These are phyloP conservation scores for Alternaria longipes DNA, from an alignment of 2,329 filamentous ascomycete species.

Conservation along the genomic window DNA sequence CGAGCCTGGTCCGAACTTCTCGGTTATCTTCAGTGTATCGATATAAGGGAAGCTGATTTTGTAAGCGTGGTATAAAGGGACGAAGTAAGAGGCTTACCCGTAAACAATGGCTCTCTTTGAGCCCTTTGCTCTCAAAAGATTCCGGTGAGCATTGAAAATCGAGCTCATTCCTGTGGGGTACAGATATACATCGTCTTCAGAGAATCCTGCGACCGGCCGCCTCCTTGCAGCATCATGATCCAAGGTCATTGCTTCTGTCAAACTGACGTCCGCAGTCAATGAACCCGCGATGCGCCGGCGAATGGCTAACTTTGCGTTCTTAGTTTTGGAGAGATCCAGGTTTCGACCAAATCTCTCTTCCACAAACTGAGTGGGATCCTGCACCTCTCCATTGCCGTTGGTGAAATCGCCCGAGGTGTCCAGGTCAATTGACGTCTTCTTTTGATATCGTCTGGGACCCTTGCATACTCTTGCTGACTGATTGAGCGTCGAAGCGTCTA, in stretches of 20 bases:
- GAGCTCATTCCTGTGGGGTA: constrained; percentile 93
- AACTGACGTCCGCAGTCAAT: constrained; percentile 75
- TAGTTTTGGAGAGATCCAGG: constrained; percentile 78
- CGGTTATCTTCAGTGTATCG: constrained; percentile 91
- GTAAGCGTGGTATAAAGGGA: constrained; percentile 9
- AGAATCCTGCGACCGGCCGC: constrained; percentile 67
- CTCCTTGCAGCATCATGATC: constrained; percentile 54
- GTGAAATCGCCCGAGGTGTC: constrained; percentile 22
- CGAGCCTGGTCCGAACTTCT: constrained; percentile 93
- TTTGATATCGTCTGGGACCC: constrained; percentile 83
- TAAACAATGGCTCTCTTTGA: constrained; percentile 83
- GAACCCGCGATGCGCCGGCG: constrained; percentile 88
- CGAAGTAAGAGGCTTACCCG: constrained; percentile 59
- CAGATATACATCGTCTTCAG: constrained; percentile 87
- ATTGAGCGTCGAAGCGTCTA: constrained; percentile 56
- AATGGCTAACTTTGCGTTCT: constrained; percentile 86
- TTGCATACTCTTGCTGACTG: constrained; percentile 61
- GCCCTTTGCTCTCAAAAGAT: constrained; percentile 71
- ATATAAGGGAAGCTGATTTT: constrained; percentile 82
- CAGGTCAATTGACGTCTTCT: constrained; percentile 63
- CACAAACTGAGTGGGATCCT: constrained; percentile 82
- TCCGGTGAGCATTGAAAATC: constrained; percentile 87
- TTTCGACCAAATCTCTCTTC: constrained; percentile 96
- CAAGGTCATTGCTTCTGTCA: constrained; percentile 66
- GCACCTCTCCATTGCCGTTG: constrained; percentile 53